Evolutionary conservation across 148 eudicot species (phyloP), one percentile per base, ranked within the genome.

Genomic region (Heliosperma pusillum): DNA sequence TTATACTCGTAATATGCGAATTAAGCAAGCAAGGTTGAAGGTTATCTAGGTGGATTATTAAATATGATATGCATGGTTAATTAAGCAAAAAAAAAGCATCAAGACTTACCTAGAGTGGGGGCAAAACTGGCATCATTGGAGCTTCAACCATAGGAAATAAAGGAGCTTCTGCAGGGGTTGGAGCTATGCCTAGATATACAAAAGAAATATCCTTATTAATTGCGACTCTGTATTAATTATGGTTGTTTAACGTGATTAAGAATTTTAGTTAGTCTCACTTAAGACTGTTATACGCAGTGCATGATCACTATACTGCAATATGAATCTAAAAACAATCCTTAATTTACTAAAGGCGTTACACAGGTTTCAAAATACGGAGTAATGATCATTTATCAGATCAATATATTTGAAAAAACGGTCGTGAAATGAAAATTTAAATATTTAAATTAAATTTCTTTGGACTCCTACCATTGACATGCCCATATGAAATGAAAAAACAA

Each of bases 41-140:
- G 30, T 29, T 29, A 29, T 29, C 30, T 29, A 29, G 30, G 30
- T 29, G 3, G 30, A 33, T 33, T 3, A 33, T 33, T 33, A 3
- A 33, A 33, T 33, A 33, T 3, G 36, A 33, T 33, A n/a, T n/a
- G n/a, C 5, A 33, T 33, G 36, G 30, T 44, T 7, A 40, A 2
- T 45, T 45, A 45, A 45, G 15, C 15, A 40, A 7, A 40, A 3
- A 12, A 45, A 7, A 4, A 4, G 15, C 52, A 5, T 2, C 15
- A 16, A 5, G 5, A 66, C 24, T 36, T n/a, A 20, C 72, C 20
- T 69, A 69, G 58, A 69, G 59, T 50, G 72, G 72, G 26, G 72
- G 72, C 53, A 69, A 24, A 7, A 5, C 72, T 13, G 57, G 33
- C 72, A 69, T 69, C 58, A 69, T 69, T 50, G 72, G 36, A 22